These are phyloP conservation scores for Neospermospora avenae DNA, from an alignment of 2,329 filamentous ascomycete species.

Conservation along the genomic window DNA sequence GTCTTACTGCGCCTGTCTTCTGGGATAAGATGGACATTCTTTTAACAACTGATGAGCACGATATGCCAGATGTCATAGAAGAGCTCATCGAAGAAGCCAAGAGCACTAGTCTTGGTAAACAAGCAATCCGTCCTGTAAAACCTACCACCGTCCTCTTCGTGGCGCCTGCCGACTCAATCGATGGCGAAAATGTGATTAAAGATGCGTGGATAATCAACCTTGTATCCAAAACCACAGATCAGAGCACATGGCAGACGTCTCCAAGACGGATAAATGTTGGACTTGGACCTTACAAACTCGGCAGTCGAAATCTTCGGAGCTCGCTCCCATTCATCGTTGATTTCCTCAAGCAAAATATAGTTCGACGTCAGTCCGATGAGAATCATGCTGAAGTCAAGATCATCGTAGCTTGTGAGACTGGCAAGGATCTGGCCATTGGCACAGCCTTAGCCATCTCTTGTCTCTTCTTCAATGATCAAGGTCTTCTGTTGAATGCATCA, in stretches of 20 bases:
- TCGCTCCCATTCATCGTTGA: constrained; percentile 51
- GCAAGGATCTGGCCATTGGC: constrained; percentile 78
- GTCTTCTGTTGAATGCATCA: constrained; percentile 37
- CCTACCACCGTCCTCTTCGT: constrained; percentile 33
- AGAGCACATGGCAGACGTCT: constrained; percentile 41
- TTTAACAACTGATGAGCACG: constrained; percentile 61
- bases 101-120: neutral
- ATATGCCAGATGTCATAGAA: constrained; percentile 52
- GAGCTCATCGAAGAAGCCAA: constrained; percentile 39
- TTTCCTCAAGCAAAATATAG: constrained; percentile 26
- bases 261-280: constrained; percentile 50
- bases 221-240: constrained; percentile 41
- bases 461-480: constrained; percentile 64
- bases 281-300: constrained; percentile 70
- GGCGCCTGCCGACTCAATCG: constrained; percentile 18
- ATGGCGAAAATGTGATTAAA: neutral
- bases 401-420: constrained; percentile 70
- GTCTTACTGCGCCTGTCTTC: constrained; percentile 74
- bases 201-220: constrained; percentile 39
- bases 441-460: constrained; percentile 74
- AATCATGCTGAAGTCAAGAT: constrained; percentile 29
- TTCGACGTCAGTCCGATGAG: neutral
- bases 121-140: constrained; percentile 19
- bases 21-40: constrained; percentile 67
- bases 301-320: constrained; percentile 76